Evolutionary conservation across 805 yeast species (phyloP), one percentile per base, ranked within the genome.

Genomic region (Saccharomycopsis sp.): DNA sequence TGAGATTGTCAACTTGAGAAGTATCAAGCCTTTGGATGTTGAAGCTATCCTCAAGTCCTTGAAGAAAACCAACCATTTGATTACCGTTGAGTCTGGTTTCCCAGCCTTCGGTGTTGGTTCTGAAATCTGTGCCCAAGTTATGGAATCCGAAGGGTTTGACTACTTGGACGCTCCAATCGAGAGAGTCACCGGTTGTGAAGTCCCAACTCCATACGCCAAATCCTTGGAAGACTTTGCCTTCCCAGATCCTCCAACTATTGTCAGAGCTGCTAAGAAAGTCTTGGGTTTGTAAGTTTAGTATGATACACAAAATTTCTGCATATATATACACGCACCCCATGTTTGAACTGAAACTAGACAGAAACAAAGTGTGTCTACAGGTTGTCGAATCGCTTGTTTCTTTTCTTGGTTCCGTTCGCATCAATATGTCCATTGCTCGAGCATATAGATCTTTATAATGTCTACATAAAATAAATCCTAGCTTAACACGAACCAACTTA

Each of bases 131-230:
- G 99, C 98, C 62, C 97, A 91, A 77, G 80, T 94, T 71, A 91
- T 94, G 97, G 99, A 94, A 79, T 84, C 95, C 59, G 97, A 91
- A 76, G 98, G 96, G 56, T 94, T 94, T 66, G 99, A 94, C 76
- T 89, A 91, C 83, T 83, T 94, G 71, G 99, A 94, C 76, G 96
- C 98, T 61, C 99, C 99, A 67, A 89, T 94, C 65, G 96, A 87
- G 79, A 90, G 99, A 81, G 92, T 91, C 68, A 94, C 99, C 60
- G 99, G 99, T 74, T 96, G 98, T 71, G 99, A 94, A 79, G 97
- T 91, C 34, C 99, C 99, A 75, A 94, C 99, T 66, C 99, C 99
- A 64, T 94, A 94, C 72, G 97, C 97, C 67, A 83, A 84, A 75
- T 91, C 87, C 77, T 82, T 94, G 72, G 99, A 94, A 83, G 95